Conservation (phyloP, 2,329 filamentous ascomycete genomes). For the Gaeumannomyces tritici region DNA sequence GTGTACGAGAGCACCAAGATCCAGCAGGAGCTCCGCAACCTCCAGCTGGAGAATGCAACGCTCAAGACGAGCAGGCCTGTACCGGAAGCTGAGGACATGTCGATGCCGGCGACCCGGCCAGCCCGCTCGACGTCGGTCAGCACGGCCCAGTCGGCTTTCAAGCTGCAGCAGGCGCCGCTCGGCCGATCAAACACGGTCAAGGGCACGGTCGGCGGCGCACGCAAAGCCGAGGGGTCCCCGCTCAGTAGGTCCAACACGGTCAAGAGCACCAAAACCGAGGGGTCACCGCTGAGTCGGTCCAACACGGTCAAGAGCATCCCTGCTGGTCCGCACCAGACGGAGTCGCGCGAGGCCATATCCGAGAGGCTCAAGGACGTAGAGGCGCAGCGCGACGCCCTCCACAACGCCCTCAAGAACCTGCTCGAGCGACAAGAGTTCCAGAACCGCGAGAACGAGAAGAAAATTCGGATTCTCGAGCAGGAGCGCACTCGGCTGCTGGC, state of each 20-base stretch:
- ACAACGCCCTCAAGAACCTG: conserved; percentile 75
- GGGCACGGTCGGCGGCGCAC: conserved; percentile 16
- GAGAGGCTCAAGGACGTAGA: conserved; percentile 89
- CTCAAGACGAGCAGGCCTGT: conserved; percentile 22
- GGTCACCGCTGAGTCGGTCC: conserved; percentile 5
- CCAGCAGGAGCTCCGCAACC: conserved; percentile 68
- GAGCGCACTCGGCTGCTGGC: conserved; percentile 68
- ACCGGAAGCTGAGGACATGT: background rate
- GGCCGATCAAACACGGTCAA: conserved; percentile 50
- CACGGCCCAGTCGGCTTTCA: conserved; percentile 20
- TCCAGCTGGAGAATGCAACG: conserved; percentile 46
- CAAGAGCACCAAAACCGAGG: no score
- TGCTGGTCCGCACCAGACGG: conserved; percentile 21
- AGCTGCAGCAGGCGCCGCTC: conserved; percentile 20
- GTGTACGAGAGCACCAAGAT: conserved; percentile 75
- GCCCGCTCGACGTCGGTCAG: conserved; percentile 19
- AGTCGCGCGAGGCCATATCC: conserved; percentile 59
- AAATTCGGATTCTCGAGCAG: conserved; percentile 63
- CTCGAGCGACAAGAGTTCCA: conserved; percentile 80
- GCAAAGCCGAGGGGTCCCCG: background rate
- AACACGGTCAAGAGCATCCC: background rate
- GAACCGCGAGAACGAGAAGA: conserved; percentile 74
- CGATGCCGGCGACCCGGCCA: background rate
- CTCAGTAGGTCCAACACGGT: conserved; percentile 2
- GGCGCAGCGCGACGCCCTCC: conserved; percentile 84